Base-by-base conservation (phyloP, 2,329 filamentous ascomycete species). In the Colletotrichum tanaceti region DNA sequence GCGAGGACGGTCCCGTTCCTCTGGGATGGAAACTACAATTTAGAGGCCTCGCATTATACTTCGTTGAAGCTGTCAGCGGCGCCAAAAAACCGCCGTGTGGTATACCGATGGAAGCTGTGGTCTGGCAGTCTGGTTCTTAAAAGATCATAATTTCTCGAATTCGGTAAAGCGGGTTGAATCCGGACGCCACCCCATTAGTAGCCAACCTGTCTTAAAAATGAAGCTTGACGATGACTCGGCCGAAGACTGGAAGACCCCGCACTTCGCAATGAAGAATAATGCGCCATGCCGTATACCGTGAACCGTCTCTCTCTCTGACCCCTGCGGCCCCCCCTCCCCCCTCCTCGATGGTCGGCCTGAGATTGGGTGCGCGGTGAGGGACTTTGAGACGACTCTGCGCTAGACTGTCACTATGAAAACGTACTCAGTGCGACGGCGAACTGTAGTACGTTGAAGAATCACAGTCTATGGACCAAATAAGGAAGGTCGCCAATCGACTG, bases 181-280 rank as follows among this genome's bases (percentile, higher is more conserved):
- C 6, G 18, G 20, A 32, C 20, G 20, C 14, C 35, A 32, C 50
- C 60, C 28, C 39, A 55, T 49, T 41, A 16, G 10, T 28, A 46
- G n/a, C 32, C 32, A 41, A 28, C 16, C 22, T 22, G n/a, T 16
- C 43, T 24, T 16, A 7, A 38, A 7, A 38, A 58, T 44, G 14
- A 22, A 52, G 28, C 11, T 14, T 49, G 32, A 38, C n/a, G n/a
- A 50, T 5, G 41, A 13, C 32, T 52, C 58, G 22, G 46, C 46
- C 46, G 58, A 22, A 53, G 16, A 14, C 14, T 50, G 54, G 60
- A 24, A 58, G 50, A 58, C 65, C 61, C 53, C 66, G 66, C 66
- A 65, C 43, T 57, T 10, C 52, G 62, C 66, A 61, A 44, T 28
- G 20, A 53, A 35, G 49, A 43, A 52, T 20, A 16, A 38, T 24